These are phyloP conservation scores for Populus nigra DNA, from an alignment of 345 rosid genomes.

Conservation along the genomic window DNA sequence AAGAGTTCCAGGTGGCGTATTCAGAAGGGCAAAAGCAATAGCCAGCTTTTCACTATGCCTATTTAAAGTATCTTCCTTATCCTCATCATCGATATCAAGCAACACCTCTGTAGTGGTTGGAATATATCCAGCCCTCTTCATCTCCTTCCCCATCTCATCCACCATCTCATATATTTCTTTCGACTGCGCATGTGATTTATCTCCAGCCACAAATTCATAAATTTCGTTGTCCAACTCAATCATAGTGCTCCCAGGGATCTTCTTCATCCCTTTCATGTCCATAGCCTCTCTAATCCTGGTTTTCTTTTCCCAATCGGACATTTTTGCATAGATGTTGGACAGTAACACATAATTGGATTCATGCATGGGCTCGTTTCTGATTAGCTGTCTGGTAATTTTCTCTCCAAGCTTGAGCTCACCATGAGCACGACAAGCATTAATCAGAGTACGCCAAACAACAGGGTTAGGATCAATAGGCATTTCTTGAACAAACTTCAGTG, in stretches of 20 bases:
- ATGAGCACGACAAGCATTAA: slow-evolving; percentile 28
- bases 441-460: slow-evolving; percentile 27
- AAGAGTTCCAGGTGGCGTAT: slow-evolving; percentile 26
- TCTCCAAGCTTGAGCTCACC: slow-evolving; percentile 25
- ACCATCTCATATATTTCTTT: slow-evolving; percentile 26
- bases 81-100: slow-evolving; percentile 39
- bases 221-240: slow-evolving; percentile 23
- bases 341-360: slow-evolving; percentile 30
- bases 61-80: slow-evolving; percentile 29
- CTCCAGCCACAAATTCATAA: slow-evolving; percentile 33
- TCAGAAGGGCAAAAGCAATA: slow-evolving; percentile 36
- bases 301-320: slow-evolving; percentile 33
- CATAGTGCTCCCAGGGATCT: slow-evolving; percentile 34
- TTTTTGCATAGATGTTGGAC: slow-evolving; percentile 28
- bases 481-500: slow-evolving; percentile 17
- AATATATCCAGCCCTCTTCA: slow-evolving; percentile 32
- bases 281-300: slow-evolving; percentile 21
- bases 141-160: slow-evolving; percentile 29
- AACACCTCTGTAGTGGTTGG: slow-evolving; percentile 33
- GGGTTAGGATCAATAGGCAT: slow-evolving; percentile 28
- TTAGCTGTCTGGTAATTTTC: slow-evolving; percentile 17
- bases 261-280: slow-evolving; percentile 25
- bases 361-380: slow-evolving; percentile 15
- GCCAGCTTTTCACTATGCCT: slow-evolving; percentile 37
- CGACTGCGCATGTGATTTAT: slow-evolving; percentile 26